phyloP scores from a whole-genome alignment of 1,284 basidiomycete genomes.

The Baeospora myosura region DNA sequence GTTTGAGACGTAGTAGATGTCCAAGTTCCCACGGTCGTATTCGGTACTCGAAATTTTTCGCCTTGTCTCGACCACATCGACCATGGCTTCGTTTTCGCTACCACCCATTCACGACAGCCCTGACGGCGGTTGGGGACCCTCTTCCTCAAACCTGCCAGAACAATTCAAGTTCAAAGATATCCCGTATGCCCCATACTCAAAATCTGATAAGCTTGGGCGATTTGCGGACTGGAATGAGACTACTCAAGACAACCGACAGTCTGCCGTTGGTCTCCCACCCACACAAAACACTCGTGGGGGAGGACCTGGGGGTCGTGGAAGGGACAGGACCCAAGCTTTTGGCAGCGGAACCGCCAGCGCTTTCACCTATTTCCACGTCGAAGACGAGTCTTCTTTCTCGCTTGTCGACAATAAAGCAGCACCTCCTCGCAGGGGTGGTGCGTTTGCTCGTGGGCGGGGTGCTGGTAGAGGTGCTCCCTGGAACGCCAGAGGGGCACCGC shows the following conservation, averaged over 20 bases:
- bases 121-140: conserved; percentile 79
- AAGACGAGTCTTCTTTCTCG: conserved; percentile 97
- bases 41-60: too few relatives aligned
- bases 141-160: conserved; percentile 64
- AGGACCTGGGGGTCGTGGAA: conserved; percentile 45
- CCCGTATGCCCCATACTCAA: conserved; percentile 95
- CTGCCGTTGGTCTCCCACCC: conserved; percentile 41
- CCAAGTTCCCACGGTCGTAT: conserved; percentile 9
- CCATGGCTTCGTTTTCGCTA: conserved; percentile 71
- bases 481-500: conserved; percentile 35
- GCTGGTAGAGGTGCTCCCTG: conserved; percentile 38
- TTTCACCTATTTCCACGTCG: conserved; percentile 98
- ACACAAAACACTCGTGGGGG: conserved; percentile 42
- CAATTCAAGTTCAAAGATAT: conserved; percentile 87
- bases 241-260: conserved; percentile 56
- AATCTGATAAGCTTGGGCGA: conserved; percentile 95
- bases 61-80: too few relatives aligned
- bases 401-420: conserved; percentile 85
- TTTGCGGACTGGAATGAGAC: conserved; percentile 96
- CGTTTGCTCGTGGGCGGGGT: conserved; percentile 55
- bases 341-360: conserved; percentile 83
- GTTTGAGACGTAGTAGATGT: conserved; percentile 3
- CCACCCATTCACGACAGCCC: conserved; percentile 76
- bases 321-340: conserved; percentile 65
- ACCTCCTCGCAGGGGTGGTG: conserved; percentile 55